phyloP scores from a whole-genome alignment of 176 grass and related monocot genomes.

The Alloteropsis semialata region DNA sequence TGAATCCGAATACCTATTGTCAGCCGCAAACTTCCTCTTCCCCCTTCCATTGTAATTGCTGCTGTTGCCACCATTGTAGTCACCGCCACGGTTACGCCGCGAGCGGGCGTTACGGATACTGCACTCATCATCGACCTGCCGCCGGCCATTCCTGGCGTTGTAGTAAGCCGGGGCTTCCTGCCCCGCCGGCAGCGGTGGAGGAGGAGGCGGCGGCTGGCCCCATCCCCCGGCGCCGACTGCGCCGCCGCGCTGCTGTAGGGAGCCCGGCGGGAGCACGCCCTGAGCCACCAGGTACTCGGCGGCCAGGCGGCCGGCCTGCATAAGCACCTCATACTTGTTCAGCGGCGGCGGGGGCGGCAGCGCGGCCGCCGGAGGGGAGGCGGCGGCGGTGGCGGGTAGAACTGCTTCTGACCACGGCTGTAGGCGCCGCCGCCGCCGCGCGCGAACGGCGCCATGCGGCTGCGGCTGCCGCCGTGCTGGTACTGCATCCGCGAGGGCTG shows the following conservation, averaged over 20 bases:
- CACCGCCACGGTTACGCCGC: conserved; percentile 7
- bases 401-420: conserved; percentile 38
- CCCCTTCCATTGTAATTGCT: conserved; percentile 50
- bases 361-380: neutral
- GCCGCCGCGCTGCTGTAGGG: conserved; percentile 40
- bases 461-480: conserved; percentile 37
- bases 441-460: conserved; percentile 40
- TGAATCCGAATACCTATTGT: conserved; percentile 61
- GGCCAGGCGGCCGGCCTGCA: conserved; percentile 87
- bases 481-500: conserved; percentile 30
- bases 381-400: conserved; percentile 19
- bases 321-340: conserved; percentile 75
- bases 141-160: conserved; percentile 26
- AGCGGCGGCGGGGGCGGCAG: neutral
- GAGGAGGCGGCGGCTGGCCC: conserved; percentile 27
- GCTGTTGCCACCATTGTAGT: conserved; percentile 19
- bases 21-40: conserved; percentile 57
- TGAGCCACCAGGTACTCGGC: conserved; percentile 85
- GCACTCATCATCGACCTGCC: conserved; percentile 55
- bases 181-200: neutral
- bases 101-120: conserved; percentile 22
- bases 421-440: conserved; percentile 38
- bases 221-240: neutral
- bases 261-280: conserved; percentile 64
- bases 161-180: conserved; percentile 24